Base-by-base conservation (phyloP, 225 moss, liverwort and hornwort genomes). In the Pleurozium schreberi region DNA sequence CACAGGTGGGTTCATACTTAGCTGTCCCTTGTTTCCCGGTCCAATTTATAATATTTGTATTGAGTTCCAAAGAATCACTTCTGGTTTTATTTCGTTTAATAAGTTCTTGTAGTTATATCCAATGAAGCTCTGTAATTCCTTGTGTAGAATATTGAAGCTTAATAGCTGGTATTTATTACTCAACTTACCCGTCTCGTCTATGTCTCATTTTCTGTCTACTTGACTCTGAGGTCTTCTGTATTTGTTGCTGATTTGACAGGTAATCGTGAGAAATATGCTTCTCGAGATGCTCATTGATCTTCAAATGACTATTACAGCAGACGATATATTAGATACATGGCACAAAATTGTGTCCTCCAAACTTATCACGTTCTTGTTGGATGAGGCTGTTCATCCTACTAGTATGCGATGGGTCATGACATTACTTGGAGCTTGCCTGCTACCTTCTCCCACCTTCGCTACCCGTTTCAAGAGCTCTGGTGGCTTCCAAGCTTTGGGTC, bases 361-460 rank as follows among this genome's bases (percentile, higher is more conserved):
- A 92, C 93, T 97, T 50, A 97, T 97, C 89, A 96, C 96, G 12
- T 96, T 97, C 91, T 91, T 96, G 85, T 91, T 97, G 68, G 97
- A 97, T 77, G 97, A 97, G 92, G 97, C 97, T 83, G 97, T 96
- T 53, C 96, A 96, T 88, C 95, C 95, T 59, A 92, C 94, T 61
- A 97, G 92, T 91, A 95, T 97, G 93, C 94, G 97, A 82, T 95
- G 96, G 95, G 96, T 97, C 78, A 93, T 97, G 94, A 97, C 94
- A 75, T 93, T 97, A 88, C 95, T 97, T 86, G 97, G 96, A 71
- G 95, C 95, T 71, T 97, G 97, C 88, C 93, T 97, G 74, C 92
- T 95, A 60, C 95, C 97, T 73, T 97, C 96, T 83, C 94, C 96
- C 88, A 93, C 91, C 76, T 97, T 97, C 80, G 90, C 95, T 91